Conservation (phyloP, 2,329 filamentous ascomycete genomes). For the Cryphonectria parasitica region DNA sequence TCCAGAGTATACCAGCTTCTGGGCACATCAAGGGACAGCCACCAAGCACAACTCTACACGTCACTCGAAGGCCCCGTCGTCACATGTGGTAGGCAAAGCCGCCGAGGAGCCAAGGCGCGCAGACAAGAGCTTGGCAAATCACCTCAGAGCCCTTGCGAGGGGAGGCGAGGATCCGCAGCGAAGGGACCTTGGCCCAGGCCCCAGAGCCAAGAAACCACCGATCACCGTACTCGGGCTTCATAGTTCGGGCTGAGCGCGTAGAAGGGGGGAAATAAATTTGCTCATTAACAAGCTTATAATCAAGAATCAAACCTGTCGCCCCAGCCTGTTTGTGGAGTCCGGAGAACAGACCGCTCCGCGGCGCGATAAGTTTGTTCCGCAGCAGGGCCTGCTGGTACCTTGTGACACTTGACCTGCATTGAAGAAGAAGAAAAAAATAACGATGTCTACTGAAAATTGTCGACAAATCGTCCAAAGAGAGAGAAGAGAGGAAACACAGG, state of each 20-base stretch:
- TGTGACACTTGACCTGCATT: background rate
- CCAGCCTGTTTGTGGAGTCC: background rate
- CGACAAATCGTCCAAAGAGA: background rate
- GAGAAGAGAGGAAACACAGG: background rate
- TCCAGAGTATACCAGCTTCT: background rate
- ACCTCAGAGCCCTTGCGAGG: background rate
- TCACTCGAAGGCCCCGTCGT: background rate
- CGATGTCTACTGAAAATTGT: background rate
- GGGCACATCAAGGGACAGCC: background rate
- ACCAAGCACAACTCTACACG: background rate
- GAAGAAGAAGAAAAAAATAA: no score
- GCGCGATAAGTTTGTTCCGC: background rate
- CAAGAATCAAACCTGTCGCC: background rate
- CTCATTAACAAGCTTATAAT: background rate
- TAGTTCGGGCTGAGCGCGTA: constrained; percentile 9
- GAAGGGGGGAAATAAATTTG: background rate
- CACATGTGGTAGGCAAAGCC: background rate
- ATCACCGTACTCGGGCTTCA: constrained; percentile 9
- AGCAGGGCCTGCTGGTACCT: background rate
- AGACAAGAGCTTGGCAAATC: background rate
- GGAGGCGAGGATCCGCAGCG: background rate
- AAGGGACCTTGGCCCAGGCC: background rate
- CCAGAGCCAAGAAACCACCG: background rate
- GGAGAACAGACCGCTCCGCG: background rate
- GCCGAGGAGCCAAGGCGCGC: background rate